Evolutionary conservation across 2,329 filamentous ascomycete species (phyloP).

Genomic region (Sclerotinia sclerotiorum): DNA sequence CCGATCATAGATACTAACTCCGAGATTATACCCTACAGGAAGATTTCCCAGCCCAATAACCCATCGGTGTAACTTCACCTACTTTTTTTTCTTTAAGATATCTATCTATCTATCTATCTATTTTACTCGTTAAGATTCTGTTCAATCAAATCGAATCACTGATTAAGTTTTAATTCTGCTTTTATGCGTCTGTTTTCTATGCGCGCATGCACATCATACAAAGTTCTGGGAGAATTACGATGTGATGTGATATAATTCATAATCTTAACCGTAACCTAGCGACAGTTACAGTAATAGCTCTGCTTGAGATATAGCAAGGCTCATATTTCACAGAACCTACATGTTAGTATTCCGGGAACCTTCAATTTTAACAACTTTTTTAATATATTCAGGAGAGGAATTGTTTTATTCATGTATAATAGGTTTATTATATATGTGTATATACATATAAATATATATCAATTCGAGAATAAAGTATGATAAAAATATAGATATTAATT

Average conservation of each 20-base stretch:
- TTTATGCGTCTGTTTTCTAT: neutral
- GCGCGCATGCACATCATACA: neutral
- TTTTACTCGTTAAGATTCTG: neutral
- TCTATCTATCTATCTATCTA: neutral
- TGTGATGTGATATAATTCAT: neutral
- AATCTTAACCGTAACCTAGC: neutral
- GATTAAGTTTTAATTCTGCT: neutral
- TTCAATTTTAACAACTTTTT: neutral
- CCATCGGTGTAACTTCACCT: neutral
- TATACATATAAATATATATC: no score
- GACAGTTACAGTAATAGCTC: neutral
- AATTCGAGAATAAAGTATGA: no score
- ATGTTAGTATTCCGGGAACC: no score
- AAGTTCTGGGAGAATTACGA: no score
- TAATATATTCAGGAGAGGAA: neutral
- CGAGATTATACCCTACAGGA: neutral
- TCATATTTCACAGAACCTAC: neutral
- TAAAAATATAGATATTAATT: no score
- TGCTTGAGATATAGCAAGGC: neutral
- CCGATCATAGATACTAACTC: neutral
- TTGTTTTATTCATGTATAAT: neutral
- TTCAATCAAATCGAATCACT: neutral
- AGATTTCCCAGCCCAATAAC: neutral
- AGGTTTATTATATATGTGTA: no score
- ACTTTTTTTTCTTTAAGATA: neutral